Evolutionary conservation across 306 rosid species (phyloP).

Genomic region (Fagus sylvatica): DNA sequence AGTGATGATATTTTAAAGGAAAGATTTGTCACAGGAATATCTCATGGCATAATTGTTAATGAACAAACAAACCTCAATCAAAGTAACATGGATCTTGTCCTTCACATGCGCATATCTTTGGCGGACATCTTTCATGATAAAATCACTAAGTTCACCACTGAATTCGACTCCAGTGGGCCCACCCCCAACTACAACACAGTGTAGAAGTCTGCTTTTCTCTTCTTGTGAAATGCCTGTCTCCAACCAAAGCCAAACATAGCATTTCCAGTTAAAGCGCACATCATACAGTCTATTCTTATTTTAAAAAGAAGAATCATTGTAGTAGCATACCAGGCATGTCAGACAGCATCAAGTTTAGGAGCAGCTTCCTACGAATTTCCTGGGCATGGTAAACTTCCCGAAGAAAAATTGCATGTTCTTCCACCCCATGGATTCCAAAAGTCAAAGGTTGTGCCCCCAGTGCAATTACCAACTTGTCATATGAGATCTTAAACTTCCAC

Average conservation of each 20-base stretch:
- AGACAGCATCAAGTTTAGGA: conserved; percentile 83
- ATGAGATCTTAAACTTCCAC: conserved; percentile 79
- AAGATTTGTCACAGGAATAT: neutral
- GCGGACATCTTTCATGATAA: conserved; percentile 78
- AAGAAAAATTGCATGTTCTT: conserved; percentile 84
- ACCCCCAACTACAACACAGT: conserved; percentile 97
- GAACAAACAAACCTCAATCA: conserved; percentile 75
- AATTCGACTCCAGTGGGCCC: conserved; percentile 99
- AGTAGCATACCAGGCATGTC: conserved; percentile 77
- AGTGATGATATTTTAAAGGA: neutral
- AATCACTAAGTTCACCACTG: conserved; percentile 98
- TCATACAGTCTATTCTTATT: conserved; percentile 18
- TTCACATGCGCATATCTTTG: conserved; percentile 90
- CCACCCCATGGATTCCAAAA: conserved; percentile 88
- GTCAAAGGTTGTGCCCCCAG: conserved; percentile 81
- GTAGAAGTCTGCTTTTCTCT: conserved; percentile 80
- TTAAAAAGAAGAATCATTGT: neutral
- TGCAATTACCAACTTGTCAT: conserved; percentile 85
- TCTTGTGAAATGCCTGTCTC: conserved; percentile 69
- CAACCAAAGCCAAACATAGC: conserved; percentile 21
- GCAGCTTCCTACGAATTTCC: conserved; percentile 94
- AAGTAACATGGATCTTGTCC: conserved; percentile 79
- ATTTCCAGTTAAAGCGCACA: conserved; percentile 12
- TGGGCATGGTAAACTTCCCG: conserved; percentile 96
- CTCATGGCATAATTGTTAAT: neutral